These are phyloP conservation scores for Blastobotrys apis DNA, from an alignment of 1,139 yeast genomes.

Conservation along the genomic window DNA sequence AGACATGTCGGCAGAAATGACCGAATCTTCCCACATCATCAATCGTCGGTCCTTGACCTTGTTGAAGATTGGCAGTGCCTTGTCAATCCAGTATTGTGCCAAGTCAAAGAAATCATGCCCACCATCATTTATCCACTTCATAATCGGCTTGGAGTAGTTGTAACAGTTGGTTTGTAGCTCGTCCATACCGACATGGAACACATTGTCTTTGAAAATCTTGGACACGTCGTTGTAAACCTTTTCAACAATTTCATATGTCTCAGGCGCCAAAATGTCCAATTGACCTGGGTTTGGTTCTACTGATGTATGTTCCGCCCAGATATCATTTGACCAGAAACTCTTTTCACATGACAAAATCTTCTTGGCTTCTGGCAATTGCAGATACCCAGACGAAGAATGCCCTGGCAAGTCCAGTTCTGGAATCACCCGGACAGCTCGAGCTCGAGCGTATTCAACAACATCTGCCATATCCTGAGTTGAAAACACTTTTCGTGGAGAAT, in stretches of 20 bases:
- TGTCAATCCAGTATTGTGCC: constrained; percentile 41
- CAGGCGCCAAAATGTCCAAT: constrained; percentile 39
- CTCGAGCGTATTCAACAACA: constrained; percentile 39
- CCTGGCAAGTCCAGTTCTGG: constrained; percentile 53
- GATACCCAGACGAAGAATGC: constrained; percentile 47
- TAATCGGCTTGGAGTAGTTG: constrained; percentile 33
- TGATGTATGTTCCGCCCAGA: constrained; percentile 36
- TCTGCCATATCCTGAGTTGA: constrained; percentile 35
- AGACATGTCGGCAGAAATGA: constrained; percentile 27
- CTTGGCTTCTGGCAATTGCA: constrained; percentile 37
- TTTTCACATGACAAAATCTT: constrained; percentile 39
- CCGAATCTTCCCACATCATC: constrained; percentile 49
- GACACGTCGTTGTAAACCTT: constrained; percentile 41
- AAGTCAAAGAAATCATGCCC: constrained; percentile 36
- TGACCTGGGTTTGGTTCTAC: constrained; percentile 48
- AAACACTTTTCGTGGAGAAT: constrained; percentile 38
- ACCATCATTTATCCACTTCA: constrained; percentile 35
- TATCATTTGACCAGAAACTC: constrained; percentile 32
- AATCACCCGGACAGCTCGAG: constrained; percentile 43
- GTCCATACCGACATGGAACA: constrained; percentile 48
- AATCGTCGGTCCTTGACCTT: constrained; percentile 35
- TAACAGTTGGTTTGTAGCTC: constrained; percentile 42
- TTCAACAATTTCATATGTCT: constrained; percentile 39
- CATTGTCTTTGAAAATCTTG: constrained; percentile 38
- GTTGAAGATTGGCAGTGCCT: constrained; percentile 38